A percentile compares a stretch with the other conserved stretches of the same genome.
phyloP scores from a whole-genome alignment of 2,329 filamentous ascomycete species.

The Penicillium sp. region DNA sequence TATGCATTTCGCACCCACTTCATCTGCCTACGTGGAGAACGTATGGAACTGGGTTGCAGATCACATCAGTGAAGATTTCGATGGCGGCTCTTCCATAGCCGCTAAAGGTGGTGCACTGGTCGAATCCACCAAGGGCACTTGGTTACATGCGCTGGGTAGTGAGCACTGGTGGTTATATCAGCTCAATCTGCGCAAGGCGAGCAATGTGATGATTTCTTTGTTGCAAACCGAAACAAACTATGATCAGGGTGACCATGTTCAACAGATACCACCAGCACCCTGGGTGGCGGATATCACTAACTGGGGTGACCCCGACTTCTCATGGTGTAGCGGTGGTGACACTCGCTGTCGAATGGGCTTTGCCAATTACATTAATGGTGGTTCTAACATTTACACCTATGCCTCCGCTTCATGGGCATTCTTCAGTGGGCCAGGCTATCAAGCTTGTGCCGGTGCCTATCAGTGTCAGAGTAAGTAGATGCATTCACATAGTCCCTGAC shows the following conservation, averaged over 20 bases:
- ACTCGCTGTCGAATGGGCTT: not conserved
- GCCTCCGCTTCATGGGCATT: not conserved
- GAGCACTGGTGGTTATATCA: not conserved
- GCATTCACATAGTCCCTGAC: not conserved
- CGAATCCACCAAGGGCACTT: not conserved
- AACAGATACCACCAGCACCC: not conserved
- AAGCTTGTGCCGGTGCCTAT: not conserved
- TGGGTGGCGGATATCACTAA: not conserved
- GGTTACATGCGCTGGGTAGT: not conserved
- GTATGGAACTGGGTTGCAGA: not conserved
- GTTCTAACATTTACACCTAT: not conserved
- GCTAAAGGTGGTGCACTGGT: not conserved
- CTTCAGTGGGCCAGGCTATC: not conserved
- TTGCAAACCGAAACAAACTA: not conserved
- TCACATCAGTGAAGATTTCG: not conserved
- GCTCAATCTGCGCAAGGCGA: not conserved
- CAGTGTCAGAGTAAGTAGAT: not conserved
- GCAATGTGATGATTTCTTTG: not conserved
- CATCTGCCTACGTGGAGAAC: not conserved
- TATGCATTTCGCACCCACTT: not conserved
- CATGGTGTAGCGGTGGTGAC: not conserved
- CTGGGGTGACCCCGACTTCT: not conserved
- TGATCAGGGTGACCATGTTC: slow-evolving; percentile 47
- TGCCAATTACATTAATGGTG: not conserved
- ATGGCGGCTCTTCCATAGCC: not conserved